Evolutionary conservation across 2,329 filamentous ascomycete species (phyloP), one percentile per base, ranked within the genome.

Genomic region (Furcasterigmium furcatum): DNA sequence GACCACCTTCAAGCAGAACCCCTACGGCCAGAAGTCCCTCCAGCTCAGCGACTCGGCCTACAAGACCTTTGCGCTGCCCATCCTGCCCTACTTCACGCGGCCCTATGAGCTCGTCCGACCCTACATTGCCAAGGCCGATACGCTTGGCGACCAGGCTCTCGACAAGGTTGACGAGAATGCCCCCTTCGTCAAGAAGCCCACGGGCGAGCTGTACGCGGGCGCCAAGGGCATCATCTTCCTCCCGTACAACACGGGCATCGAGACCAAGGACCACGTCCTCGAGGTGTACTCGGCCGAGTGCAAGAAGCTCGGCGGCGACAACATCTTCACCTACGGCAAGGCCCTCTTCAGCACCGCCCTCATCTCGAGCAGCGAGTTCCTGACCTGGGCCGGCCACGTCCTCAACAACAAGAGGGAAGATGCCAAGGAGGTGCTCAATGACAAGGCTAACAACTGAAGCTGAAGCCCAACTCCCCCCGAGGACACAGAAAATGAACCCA

Each of bases 61-160:
- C 75, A 73, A 82, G 61, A 83, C 79, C 53, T 77, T 96, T 59
- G 85, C 86, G 63, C 85, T 84, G 55, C 89, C 91, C 18, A 70
- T 96, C 52, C 70, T 92, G 45, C 87, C 88, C 22, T 90, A 89
- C 69, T 73, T 96, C 57, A 68, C 82, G 58, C 87, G 80, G 57
- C 91, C 91, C 29, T 92, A 90, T 72, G 77, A 80, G 61, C 94
- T 88, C 64, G 79, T 95, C 52, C 84, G 84, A 43, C 91, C 92
- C 1, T 96, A 96, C 68, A 79, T 95, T 54, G 75, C 82, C 64
- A 89, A 85, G 66, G 91, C 84, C 60, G 94, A 97, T 64, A 70
- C 80, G 48, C 70, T 95, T 43, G 87, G 85, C 54, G 84, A 90
- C 66, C 75, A 80, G 63, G 80, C 85, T n/a, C 75, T 92, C 53